Percentiles rank a stretch among this genome's conserved stretches.
phyloP scores from a whole-genome alignment of 139 green algal genomes.

The Dunaliella sp. region DNA sequence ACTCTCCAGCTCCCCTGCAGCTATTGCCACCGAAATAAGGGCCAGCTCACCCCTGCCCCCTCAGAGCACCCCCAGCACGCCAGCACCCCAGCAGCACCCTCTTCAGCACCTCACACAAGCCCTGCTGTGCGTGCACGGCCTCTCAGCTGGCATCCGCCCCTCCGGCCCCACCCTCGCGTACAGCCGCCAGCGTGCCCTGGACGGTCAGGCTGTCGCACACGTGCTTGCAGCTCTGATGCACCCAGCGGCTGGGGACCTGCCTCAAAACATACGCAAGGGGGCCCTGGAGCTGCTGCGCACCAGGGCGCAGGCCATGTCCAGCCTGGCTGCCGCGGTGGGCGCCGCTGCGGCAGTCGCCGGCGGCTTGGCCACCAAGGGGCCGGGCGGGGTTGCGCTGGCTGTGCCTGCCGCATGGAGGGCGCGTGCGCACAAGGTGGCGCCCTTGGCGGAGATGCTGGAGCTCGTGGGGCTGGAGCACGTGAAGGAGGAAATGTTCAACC shows the following conservation, averaged over 20 bases:
- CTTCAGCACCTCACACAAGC: slow-evolving; percentile 20
- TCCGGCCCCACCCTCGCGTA: background rate
- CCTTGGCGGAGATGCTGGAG: slow-evolving; percentile 29
- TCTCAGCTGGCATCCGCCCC: background rate
- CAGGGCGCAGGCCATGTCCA: background rate
- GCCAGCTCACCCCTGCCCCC: background rate
- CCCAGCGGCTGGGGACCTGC: slow-evolving; percentile 10
- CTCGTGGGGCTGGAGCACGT: slow-evolving; percentile 33
- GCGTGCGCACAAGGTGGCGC: background rate
- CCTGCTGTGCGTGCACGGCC: background rate
- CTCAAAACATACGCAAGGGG: background rate
- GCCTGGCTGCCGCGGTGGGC: background rate
- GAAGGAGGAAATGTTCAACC: slow-evolving; percentile 37
- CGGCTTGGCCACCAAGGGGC: background rate
- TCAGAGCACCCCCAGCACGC: background rate
- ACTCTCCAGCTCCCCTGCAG: background rate
- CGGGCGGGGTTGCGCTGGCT: no score
- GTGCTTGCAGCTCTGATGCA: slow-evolving; percentile 43
- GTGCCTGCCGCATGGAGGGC: background rate
- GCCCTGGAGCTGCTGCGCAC: background rate
- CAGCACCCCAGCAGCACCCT: background rate
- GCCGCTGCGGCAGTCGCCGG: background rate
- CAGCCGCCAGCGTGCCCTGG: background rate
- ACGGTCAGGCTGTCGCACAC: background rate
- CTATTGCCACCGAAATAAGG: background rate